Percentiles rank a stretch among this genome's conserved stretches.
phyloP scores from a whole-genome alignment of 2,329 filamentous ascomycete genomes.

The Colletotrichum aenigma region DNA sequence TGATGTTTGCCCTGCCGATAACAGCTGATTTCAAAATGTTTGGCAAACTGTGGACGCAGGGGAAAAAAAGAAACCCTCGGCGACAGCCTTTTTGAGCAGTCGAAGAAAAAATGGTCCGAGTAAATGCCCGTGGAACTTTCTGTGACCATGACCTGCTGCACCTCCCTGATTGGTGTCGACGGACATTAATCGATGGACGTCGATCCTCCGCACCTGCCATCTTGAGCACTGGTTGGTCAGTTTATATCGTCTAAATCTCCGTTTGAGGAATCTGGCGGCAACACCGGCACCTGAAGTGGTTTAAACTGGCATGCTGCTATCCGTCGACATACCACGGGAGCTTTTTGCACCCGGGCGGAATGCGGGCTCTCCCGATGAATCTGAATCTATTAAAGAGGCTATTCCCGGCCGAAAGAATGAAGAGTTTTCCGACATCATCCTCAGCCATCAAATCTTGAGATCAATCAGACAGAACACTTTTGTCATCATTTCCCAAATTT shows the following conservation, averaged over 20 bases:
- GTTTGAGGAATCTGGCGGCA: not conserved
- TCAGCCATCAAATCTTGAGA: not conserved
- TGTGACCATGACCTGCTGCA: not conserved
- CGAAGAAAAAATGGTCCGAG: not conserved
- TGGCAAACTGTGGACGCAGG: not conserved
- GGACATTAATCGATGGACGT: not conserved
- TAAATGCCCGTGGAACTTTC: not conserved
- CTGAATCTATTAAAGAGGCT: not conserved
- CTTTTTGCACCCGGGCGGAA: not conserved
- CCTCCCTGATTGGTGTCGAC: not conserved
- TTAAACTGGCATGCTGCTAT: not conserved
- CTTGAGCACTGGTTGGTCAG: not conserved
- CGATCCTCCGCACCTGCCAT: slow-evolving; percentile 5
- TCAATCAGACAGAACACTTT: not conserved
- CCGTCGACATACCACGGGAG: not conserved
- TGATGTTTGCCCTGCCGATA: not conserved
- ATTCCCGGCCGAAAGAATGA: not conserved
- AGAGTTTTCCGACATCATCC: not conserved
- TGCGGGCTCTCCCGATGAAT: not conserved
- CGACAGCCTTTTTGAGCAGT: not conserved
- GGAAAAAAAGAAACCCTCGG: not conserved
- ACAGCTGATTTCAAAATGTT: not conserved
- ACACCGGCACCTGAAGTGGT: not conserved
- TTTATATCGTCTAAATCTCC: not conserved
- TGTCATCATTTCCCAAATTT: not conserved